Evolutionary conservation across 805 yeast genomes (phyloP), one percentile per base, ranked within the genome.

Genomic region (Zygosaccharomyces pseudorouxii): DNA sequence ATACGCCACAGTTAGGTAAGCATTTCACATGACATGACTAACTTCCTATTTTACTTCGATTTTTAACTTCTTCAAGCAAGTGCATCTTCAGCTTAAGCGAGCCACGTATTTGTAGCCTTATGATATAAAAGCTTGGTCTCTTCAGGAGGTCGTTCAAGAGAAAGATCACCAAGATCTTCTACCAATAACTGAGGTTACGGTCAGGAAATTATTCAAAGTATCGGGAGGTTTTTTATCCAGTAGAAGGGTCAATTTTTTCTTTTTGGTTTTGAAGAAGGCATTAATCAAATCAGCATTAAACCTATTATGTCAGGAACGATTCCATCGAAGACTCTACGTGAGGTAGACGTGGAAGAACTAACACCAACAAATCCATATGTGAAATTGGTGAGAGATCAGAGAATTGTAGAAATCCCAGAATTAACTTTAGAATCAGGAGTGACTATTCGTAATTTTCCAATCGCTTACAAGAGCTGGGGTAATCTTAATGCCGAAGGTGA

Each of bases 381-480:
- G 2, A 72, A 72, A 16, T 70, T 90, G 46, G 95, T 93, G 9
- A 73, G 78, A 19, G 84, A 81, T 39, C 99, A 93, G 68, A 78
- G 80, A 27, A 81, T 88, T 14, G 87, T 86, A 10, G 82, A 85
- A 50, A 73, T 93, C 5, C 96, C 97, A 0, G 74, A 77, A 51
- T 79, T 81, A 58, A 73, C 73, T 28, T 73, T 93, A 20, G 99
- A 93, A 62, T 84, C 93, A 46, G 97, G 96, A 4, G 89, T 87
- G 51, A 55, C 53, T 7, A 69, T 92, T 10, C 64, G 61, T 39
- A 73, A 87, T 23, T 88, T 90, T 38, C 98, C 97, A 0, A 86
- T 93, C 19, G 99, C 98, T 2, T 93, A 86, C 71, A 92, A 92
- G 66, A 85, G 96, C 0, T 93, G 97, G 97, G 99, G 99, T 2